Evolutionary conservation across 2,329 filamentous ascomycete species (phyloP).

Genomic region (Fusarium tuaranense): DNA sequence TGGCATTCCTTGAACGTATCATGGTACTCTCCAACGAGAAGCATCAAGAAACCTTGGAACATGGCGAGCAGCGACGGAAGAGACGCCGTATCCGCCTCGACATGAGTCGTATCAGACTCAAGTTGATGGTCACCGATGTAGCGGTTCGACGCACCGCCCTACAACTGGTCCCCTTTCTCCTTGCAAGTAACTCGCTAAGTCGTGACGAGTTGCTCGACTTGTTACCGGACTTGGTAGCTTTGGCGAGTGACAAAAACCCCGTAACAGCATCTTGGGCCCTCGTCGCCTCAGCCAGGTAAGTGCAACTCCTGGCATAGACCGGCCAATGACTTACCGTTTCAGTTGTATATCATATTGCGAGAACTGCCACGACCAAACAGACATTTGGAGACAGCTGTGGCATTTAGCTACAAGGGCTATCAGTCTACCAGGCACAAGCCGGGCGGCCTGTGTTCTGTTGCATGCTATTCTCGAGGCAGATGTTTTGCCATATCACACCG

Average conservation of each 20-base stretch:
- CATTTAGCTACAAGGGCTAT: conserved; percentile 78
- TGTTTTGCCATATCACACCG: conserved; percentile 74
- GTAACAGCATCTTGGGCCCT: conserved; percentile 83
- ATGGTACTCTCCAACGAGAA: conserved; percentile 48
- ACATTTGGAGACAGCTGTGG: conserved; percentile 80
- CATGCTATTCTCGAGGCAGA: conserved; percentile 73
- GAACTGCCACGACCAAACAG: conserved; percentile 50
- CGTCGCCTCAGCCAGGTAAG: conserved; percentile 82
- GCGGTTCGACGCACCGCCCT: conserved; percentile 63
- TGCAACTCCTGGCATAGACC: background rate
- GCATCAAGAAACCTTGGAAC: conserved; percentile 38
- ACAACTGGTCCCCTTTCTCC: conserved; percentile 69
- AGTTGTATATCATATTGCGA: conserved; percentile 48
- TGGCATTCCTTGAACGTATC: conserved; percentile 68
- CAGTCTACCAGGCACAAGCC: conserved; percentile 76
- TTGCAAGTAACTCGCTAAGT: conserved; percentile 59
- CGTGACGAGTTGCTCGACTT: conserved; percentile 66
- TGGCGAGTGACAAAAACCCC: conserved; percentile 77
- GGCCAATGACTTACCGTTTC: conserved; percentile 35
- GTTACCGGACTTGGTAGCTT: conserved; percentile 67
- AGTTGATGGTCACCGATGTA: conserved; percentile 58
- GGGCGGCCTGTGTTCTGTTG: conserved; percentile 81
- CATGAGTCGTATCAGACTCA: conserved; percentile 61
- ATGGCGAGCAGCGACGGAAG: conserved; percentile 64
- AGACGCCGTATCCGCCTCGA: conserved; percentile 58